Conservation (phyloP, 345 rosid species). For the Linum trigynum region DNA sequence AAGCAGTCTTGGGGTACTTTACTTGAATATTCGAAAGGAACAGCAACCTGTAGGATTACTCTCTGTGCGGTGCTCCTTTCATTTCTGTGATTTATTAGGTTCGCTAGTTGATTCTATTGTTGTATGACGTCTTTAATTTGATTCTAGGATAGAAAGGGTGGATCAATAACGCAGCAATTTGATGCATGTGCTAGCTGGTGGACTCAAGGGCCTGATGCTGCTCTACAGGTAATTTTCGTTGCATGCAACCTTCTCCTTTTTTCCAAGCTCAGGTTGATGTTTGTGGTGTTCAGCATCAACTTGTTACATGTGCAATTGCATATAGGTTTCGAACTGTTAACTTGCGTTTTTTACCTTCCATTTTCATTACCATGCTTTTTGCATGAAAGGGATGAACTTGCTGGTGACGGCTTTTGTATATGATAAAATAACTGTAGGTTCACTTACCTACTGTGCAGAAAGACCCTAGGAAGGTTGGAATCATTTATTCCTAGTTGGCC, state of each 20-base stretch:
- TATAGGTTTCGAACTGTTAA: neutral
- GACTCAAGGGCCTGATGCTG: slow-evolving; percentile 96
- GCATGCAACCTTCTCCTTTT: slow-evolving; percentile 5
- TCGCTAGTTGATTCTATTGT: neutral
- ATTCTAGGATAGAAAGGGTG: slow-evolving; percentile 34
- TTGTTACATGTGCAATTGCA: neutral
- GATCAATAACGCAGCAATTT: slow-evolving; percentile 57
- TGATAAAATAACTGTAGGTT: no score
- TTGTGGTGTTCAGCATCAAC: neutral
- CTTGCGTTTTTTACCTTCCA: neutral
- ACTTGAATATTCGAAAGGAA: neutral
- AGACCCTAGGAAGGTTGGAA: no score
- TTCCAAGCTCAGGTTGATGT: neutral
- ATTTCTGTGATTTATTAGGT: neutral
- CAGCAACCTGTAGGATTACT: neutral
- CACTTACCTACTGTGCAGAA: no score
- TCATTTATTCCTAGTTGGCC: no score
- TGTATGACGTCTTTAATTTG: neutral
- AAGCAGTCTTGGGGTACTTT: neutral
- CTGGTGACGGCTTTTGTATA: no score
- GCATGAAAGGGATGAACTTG: slow-evolving; percentile 2
- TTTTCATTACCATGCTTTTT: neutral
- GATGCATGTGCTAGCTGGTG: slow-evolving; percentile 99
- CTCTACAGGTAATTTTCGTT: slow-evolving; percentile 65
- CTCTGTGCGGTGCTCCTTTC: neutral